Percentiles rank a stretch among this genome's conserved stretches.
Evolutionary conservation across 2,329 filamentous ascomycete species (phyloP).

Genomic region (Aspergillus sp.): DNA sequence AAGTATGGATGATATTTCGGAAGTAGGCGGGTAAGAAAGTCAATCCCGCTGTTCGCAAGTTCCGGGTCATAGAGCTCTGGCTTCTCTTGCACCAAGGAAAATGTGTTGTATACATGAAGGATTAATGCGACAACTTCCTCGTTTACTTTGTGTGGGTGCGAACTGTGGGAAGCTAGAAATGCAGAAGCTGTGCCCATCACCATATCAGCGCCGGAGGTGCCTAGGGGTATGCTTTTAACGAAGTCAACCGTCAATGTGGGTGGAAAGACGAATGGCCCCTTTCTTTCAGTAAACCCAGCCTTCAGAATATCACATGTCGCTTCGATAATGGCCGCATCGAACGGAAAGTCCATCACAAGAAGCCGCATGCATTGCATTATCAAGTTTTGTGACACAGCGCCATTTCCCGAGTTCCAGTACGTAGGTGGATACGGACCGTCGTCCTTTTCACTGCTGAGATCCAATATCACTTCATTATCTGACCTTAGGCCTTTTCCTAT

Average conservation of each 20-base stretch:
- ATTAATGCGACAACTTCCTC: conserved; percentile 37
- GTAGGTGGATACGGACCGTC: conserved; percentile 30
- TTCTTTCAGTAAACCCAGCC: conserved; percentile 46
- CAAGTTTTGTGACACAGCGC: conserved; percentile 31
- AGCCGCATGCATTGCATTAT: conserved; percentile 43
- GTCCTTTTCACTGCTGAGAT: conserved; percentile 27
- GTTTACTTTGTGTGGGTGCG: conserved; percentile 34
- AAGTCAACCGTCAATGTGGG: conserved; percentile 42
- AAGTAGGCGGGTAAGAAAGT: conserved; percentile 44
- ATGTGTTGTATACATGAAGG: conserved; percentile 39
- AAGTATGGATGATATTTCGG: conserved; percentile 42
- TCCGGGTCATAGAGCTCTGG: conserved; percentile 41
- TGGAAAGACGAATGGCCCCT: conserved; percentile 45
- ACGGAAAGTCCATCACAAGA: conserved; percentile 40
- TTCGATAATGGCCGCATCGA: conserved; percentile 44
- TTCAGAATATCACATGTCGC: conserved; percentile 47
- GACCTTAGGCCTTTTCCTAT: conserved; percentile 41
- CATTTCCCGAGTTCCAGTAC: conserved; percentile 40
- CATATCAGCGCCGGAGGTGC: conserved; percentile 41
- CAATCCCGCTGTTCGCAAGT: conserved; percentile 45
- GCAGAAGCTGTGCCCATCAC: conserved; percentile 48
- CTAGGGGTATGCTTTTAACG: conserved; percentile 40
- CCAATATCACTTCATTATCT: conserved; percentile 37
- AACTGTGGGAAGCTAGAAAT: conserved; percentile 44
- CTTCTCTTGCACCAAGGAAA: conserved; percentile 37